Conservation (phyloP, 2,329 filamentous ascomycete species). For the Fusarium sp. region DNA sequence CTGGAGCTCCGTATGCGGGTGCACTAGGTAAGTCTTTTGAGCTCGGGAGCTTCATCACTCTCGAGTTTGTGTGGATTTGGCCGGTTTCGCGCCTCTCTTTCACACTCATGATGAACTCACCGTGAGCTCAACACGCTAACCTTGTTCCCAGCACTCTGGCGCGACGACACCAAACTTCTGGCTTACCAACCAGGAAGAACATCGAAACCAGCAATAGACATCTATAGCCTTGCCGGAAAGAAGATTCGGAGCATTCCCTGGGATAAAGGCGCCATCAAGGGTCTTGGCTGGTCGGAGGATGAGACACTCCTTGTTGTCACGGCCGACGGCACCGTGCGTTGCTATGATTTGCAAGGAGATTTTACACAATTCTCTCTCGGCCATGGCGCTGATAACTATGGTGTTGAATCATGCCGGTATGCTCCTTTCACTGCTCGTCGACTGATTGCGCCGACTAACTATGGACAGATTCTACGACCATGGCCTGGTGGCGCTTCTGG, state of each 20-base stretch:
- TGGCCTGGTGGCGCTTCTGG: constrained; percentile 92
- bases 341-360: constrained; percentile 92
- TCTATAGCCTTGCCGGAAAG: constrained; percentile 94
- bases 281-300: constrained; percentile 95
- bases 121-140: constrained; percentile 16
- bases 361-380: constrained; percentile 95
- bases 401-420: constrained; percentile 83
- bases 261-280: constrained; percentile 89
- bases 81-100: background rate
- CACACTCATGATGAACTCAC: constrained; percentile 13
- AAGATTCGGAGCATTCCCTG: constrained; percentile 87
- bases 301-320: constrained; percentile 91
- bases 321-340: constrained; percentile 88
- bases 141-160: constrained; percentile 77
- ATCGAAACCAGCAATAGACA: constrained; percentile 86
- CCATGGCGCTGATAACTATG: constrained; percentile 86
- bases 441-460: constrained; percentile 19
- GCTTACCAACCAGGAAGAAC: constrained; percentile 78
- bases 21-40: constrained; percentile 77
- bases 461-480: constrained; percentile 77
- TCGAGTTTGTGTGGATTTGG: too few relatives aligned
- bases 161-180: constrained; percentile 86
- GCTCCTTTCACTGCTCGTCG: background rate
- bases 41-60: background rate
- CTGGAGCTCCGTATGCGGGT: constrained; percentile 91